A percentile compares a stretch with the other conserved stretches of the same genome.
These are phyloP conservation scores for Helicostylum pulchrum DNA, from an alignment of 192 early-diverging fungal genomes.

Conservation along the genomic window DNA sequence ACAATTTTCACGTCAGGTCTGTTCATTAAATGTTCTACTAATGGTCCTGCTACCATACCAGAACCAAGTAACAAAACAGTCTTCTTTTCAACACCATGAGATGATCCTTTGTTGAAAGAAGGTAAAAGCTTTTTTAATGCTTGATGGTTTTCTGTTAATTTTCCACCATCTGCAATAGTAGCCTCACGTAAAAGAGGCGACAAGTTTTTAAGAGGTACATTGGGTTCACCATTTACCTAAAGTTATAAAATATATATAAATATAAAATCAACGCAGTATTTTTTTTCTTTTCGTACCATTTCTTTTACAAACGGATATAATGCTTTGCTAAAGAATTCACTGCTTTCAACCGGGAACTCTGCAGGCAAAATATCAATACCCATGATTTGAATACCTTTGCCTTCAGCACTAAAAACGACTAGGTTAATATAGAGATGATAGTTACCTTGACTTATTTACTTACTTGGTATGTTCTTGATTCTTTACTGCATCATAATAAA, in stretches of 20 bases:
- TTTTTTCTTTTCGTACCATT: slow-evolving; percentile 53
- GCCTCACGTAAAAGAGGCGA: slow-evolving; percentile 39
- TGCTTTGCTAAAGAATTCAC: slow-evolving; percentile 86
- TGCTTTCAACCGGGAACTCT: slow-evolving; percentile 92
- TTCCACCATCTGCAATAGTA: slow-evolving; percentile 72
- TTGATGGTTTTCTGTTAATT: slow-evolving; percentile 54
- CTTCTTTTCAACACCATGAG: slow-evolving; percentile 23
- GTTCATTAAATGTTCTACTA: slow-evolving; percentile 82
- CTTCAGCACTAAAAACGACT: slow-evolving; percentile 54
- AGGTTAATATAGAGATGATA: not conserved
- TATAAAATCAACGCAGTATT: not conserved
- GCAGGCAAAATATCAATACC: slow-evolving; percentile 97
- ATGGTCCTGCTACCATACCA: slow-evolving; percentile 89
- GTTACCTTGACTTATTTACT: not conserved
- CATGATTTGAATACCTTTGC: slow-evolving; percentile 90
- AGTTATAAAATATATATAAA: not conserved
- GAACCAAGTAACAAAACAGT: slow-evolving; percentile 51
- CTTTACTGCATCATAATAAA: slow-evolving; percentile 83
- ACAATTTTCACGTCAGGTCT: slow-evolving; percentile 56
- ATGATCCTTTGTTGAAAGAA: not conserved
- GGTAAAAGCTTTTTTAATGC: slow-evolving; percentile 49
- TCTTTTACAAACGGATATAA: slow-evolving; percentile 80
- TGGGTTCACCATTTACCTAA: slow-evolving; percentile 2
- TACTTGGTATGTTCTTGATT: slow-evolving; percentile 69
- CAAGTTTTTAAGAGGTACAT: not conserved